Base-by-base conservation (phyloP, 352 stramenopile genomes). In the Thalassiosira sp. region DNA sequence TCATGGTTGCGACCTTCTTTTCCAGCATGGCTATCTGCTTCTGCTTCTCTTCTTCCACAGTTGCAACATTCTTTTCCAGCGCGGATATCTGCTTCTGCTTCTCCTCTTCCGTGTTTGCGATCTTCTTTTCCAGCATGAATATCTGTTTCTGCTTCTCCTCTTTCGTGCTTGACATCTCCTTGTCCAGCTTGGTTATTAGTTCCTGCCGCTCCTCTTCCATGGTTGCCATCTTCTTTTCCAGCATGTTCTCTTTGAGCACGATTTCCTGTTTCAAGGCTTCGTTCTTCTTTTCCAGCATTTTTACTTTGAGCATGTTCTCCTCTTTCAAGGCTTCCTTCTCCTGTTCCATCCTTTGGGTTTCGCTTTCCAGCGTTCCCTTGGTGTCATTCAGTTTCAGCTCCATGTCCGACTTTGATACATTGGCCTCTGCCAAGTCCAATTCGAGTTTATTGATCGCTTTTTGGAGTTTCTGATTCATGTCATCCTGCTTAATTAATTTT, bases 381-480 rank as follows among this genome's bases (percentile, higher is more conserved):
- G 25, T 49, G n/a, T 70, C 24, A 35, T 77, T 53, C 22, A 31
- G 35, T 54, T 72, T 60, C 8, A 61, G 22, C 22, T 61, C 53
- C 53, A 61, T 28, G 3, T 61, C 22, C 53, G 31, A 15, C 31
- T 61, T 61, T 28, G 53, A 24, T 48, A 28, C n/a, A 48, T 69
- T 56, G 24, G 28, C 27, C 13, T 59, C 31, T 16, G 25, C 51
- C 18, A 69, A 46, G n/a, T 31, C 27, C 10, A 31, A 49, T 51
- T 37, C 28, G 27, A 59, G 27, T n/a, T 18, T 43, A 27, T 59
- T 45, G 6, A 27, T 69, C 37, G 24, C 60, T 10, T 52, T 18
- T 40, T 40, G 5, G 5, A 40, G 33, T 40, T 11, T 40, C 5
- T 11, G 5, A 40, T 40, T 40, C 11, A 40, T 40, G 33, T 40